Conservation (phyloP, 2,329 filamentous ascomycete genomes). For the Neonectria coccinea region DNA sequence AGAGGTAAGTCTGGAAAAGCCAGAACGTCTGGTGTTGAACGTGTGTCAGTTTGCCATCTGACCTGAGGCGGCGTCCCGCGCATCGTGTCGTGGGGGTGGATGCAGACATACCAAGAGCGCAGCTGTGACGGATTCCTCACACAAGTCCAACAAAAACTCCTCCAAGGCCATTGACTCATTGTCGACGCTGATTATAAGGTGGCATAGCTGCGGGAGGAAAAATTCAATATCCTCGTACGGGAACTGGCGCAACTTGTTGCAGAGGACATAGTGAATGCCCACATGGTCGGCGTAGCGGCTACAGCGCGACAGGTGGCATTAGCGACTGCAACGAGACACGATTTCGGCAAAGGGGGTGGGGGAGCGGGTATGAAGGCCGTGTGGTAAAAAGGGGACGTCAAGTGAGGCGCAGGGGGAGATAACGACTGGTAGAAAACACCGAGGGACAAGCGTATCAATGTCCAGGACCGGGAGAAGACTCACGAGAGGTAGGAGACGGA, state of each 20-base stretch:
- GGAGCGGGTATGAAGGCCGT: conserved; percentile 29
- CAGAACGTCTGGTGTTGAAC: conserved; percentile 77
- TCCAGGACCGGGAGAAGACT: conserved; percentile 52
- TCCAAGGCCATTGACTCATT: conserved; percentile 93
- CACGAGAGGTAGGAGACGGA: conserved; percentile 90
- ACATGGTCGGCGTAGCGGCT: conserved; percentile 91
- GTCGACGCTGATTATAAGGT: conserved; percentile 87
- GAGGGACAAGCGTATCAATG: not conserved
- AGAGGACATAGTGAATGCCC: conserved; percentile 89
- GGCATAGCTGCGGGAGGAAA: conserved; percentile 89
- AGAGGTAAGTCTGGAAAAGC: conserved; percentile 89
- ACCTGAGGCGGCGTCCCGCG: conserved; percentile 7
- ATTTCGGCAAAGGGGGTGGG: conserved; percentile 12
- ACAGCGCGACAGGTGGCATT: conserved; percentile 45
- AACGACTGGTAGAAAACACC: not conserved
- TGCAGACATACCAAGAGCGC: conserved; percentile 75
- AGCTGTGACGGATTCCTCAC: conserved; percentile 87
- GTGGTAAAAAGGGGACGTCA: not conserved
- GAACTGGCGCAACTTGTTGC: conserved; percentile 89
- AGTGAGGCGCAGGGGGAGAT: not conserved
- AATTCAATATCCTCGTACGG: conserved; percentile 93
- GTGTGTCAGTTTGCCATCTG: conserved; percentile 13
- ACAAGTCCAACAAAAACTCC: conserved; percentile 87
- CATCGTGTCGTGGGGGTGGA: not conserved
- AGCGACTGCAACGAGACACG: conserved; percentile 37